Base-by-base conservation (phyloP, 768 basidiomycete species). In the Tubosaeta sp. region DNA sequence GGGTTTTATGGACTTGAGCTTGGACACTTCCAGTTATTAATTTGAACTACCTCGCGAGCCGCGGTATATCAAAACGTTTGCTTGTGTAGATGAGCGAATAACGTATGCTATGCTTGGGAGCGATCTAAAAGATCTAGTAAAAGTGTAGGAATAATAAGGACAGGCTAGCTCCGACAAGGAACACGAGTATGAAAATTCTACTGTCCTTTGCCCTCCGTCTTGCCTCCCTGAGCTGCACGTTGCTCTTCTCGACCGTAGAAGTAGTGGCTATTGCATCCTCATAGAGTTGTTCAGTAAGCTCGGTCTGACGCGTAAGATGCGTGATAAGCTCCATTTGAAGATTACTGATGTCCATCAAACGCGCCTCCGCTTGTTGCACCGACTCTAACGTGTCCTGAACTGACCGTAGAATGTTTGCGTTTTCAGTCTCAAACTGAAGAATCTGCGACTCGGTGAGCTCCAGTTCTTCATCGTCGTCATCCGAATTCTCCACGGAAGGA, bases 71-170 rank as follows among this genome's bases (percentile, higher is more conserved):
- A 49, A 24, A 34, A 18, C 16, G 16, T 44, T 48, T 27, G 45
- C n/a, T 32, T 43, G 19, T 44, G 49, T 38, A 53, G 19, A 40
- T 35, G 38, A 47, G 36, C 18, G 41, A 27, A 40, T 43, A 53
- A 34, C 39, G 27, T 56, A 56, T 46, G 31, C 36, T 44, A 34
- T 51, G 30, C 30, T 44, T 38, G 30, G 32, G 53, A 6, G 40
- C 18, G 16, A 35, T 54, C 44, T 41, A 55, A 24, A 29, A 25
- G 27, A n/a, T 57, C 73, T 72, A 90, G 71, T 96, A 97, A 70
- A 87, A 86, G 69, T 98, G 94, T 59, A 98, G 70, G 78, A 97
- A 99, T 40, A 99, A 74, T 56, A 99, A 68, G 43, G 91, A 92
- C 58, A 96, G 69, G 68, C 88, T 92, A 8, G 95, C 93, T 16